Percentiles rank a stretch among this genome's conserved stretches.
Conservation (phyloP, 768 basidiomycete species). For the Glaciozyma antarctica region DNA sequence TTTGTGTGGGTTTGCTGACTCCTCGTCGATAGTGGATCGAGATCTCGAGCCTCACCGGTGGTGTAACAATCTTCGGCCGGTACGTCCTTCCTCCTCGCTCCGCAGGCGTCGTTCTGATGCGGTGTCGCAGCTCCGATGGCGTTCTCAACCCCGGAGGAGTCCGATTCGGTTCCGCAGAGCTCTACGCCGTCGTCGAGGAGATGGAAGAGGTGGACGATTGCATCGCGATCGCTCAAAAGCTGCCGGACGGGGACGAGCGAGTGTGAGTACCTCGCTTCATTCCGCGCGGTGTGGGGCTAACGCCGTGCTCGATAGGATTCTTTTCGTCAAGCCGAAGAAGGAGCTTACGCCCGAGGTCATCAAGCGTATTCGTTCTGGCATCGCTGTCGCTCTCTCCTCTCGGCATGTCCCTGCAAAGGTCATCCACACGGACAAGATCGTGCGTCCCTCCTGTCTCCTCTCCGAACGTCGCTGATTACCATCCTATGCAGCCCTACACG, state of each 20-base stretch:
- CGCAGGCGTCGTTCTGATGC: not conserved
- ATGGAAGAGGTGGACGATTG: slow-evolving; percentile 33
- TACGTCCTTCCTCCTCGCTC: slow-evolving; percentile 1
- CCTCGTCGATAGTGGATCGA: slow-evolving; percentile 11
- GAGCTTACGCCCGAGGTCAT: slow-evolving; percentile 15
- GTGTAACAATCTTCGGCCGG: slow-evolving; percentile 32
- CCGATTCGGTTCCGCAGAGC: slow-evolving; percentile 32
- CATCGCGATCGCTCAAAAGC: slow-evolving; percentile 34
- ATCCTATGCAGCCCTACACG: slow-evolving; percentile 23
- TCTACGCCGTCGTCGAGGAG: slow-evolving; percentile 34
- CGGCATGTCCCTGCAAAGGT: slow-evolving; percentile 34
- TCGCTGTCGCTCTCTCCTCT: slow-evolving; percentile 22
- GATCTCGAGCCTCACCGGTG: slow-evolving; percentile 24
- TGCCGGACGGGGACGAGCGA: slow-evolving; percentile 34
- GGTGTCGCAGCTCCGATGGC: slow-evolving; percentile 9
- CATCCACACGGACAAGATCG: slow-evolving; percentile 16
- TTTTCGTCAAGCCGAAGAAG: slow-evolving; percentile 33
- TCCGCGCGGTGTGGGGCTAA: not conserved
- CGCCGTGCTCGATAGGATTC: slow-evolving; percentile 8
- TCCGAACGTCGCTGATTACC: not conserved
- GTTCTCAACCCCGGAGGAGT: slow-evolving; percentile 35
- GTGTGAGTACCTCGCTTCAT: slow-evolving; percentile 12
- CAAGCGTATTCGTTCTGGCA: slow-evolving; percentile 24
- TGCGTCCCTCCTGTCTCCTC: not conserved
- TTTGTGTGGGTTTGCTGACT: not conserved